Evolutionary conservation across 306 rosid species (phyloP).

Genomic region (Erythrophleum fordii): DNA sequence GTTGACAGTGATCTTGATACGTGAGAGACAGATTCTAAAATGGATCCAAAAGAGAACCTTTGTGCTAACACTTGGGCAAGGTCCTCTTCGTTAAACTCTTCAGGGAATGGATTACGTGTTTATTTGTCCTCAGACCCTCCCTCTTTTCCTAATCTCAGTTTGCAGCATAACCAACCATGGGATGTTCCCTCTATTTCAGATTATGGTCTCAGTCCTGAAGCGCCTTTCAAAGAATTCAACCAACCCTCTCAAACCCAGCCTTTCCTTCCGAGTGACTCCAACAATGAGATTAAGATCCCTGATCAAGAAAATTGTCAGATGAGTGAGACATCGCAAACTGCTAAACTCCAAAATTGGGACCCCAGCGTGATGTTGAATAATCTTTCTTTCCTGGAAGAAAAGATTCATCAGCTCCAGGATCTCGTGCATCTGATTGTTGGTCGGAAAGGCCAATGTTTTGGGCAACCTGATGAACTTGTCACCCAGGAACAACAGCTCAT

Average conservation of each 20-base stretch:
- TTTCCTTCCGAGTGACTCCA: conserved; percentile 34
- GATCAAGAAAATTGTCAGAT: conserved; percentile 48
- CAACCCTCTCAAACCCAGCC: conserved; percentile 47
- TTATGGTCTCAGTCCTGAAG: conserved; percentile 50
- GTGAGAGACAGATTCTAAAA: conserved; percentile 39
- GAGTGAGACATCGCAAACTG: conserved; percentile 40
- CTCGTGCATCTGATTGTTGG: conserved; percentile 68
- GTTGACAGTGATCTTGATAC: conserved; percentile 38
- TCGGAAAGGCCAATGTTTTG: conserved; percentile 52
- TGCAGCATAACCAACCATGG: conserved; percentile 53
- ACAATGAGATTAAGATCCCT: conserved; percentile 40
- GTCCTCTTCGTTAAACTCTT: conserved; percentile 40
- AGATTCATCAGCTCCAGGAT: conserved; percentile 81
- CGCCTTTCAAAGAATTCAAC: conserved; percentile 53
- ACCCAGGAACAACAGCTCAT: conserved; percentile 79
- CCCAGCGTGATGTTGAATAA: conserved; percentile 63
- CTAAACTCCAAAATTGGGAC: conserved; percentile 69
- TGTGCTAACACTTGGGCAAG: conserved; percentile 57
- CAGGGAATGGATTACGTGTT: conserved; percentile 41
- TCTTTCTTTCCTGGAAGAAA: conserved; percentile 69
- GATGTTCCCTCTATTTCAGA: conserved; percentile 56
- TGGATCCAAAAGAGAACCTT: conserved; percentile 59
- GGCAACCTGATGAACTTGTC: conserved; percentile 57
- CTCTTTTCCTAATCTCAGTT: conserved; percentile 47
- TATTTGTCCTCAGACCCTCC: conserved; percentile 41